Evolutionary conservation across 129 eudicot genomes (phyloP), one percentile per base, ranked within the genome.

Genomic region (carrot (Daucus carota)): DNA sequence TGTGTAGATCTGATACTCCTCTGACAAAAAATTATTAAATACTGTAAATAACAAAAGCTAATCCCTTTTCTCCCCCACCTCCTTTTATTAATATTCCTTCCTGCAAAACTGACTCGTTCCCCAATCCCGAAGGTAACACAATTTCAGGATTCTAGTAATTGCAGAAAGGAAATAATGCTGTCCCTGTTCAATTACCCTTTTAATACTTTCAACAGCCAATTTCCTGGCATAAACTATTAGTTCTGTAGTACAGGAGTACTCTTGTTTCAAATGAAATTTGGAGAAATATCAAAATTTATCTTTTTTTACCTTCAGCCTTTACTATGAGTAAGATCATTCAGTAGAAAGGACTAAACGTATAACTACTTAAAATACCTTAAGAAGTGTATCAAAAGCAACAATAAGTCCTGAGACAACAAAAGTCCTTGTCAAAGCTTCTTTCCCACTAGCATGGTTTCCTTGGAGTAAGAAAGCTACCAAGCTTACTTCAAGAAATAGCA

Each of bases 401-500:
- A 82, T 12, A 47, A 82, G 60, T 34, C 81, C 88, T 10, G 88
- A 85, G 40, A 82, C 60, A n/a, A 81, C 72, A 62, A 85, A 85
- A 7, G 88, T 85, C 47, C 80, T 76, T 50, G 86, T 77, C 68
- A 85, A 70, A 68, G 88, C 86, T 59, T 85, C 88, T 71, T 69
- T 70, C 28, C 88, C 88, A 76, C 80, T 85, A 0, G 84, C 80
- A 76, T 82, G 67, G 74, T 82, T 82, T 46, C 88, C 88, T 80
- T 85, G 88, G 63, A 85, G 88, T 28, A 85, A 45, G 77, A 85
- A 85, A 76, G 88, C 88, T 78, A 85, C 82, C 81, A 85, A 82
- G 81, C 88, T 85, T 62, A 85, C 82, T 85, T 85, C 88, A 72
- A 85, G 88, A 79, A 82, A 85, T 75, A 82, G 80, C 84, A 85